Evolutionary conservation across 2,329 filamentous ascomycete species (phyloP), one percentile per base, ranked within the genome.

Genomic region (Penicillium sumatraense): DNA sequence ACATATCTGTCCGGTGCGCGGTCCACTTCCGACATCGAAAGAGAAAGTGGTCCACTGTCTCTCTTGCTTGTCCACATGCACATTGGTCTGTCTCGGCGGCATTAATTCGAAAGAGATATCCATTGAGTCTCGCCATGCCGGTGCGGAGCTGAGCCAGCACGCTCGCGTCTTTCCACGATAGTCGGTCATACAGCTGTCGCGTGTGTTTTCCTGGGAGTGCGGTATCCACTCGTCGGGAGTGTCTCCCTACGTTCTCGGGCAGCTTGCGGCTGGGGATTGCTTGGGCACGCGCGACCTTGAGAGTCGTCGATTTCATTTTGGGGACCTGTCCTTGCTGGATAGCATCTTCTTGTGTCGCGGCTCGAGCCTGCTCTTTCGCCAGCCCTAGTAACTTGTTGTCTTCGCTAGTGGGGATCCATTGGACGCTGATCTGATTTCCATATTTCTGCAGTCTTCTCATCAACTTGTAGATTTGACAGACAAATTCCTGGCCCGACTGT

Each of bases 281-380:
- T 57, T 68, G 54, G 26, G 59, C 58, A 49, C 53, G 59, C 55
- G n/a, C n/a, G n/a, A n/a, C n/a, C n/a, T n/a, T n/a, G n/a, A n/a
- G n/a, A n/a, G n/a, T n/a, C n/a, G n/a, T 66, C 21, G 57, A 68
- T 45, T 63, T 65, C 40, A 66, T 67, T 21, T 59, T 54, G 5
- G 60, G 51, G 46, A 45, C 51, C 16, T 36, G 50, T 60, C 24
- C 50, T 53, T 62, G 50, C 27, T 18, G 51, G 44, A 42, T 11
- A n/a, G 33, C 33, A 36, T 62, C 60, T 29, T 62, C 46, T 57
- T 63, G 52, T 27, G 50, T 65, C 33, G 59, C 54, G n/a, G 55
- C 42, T 35, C 59, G 59, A 26, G 62, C 63, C 49, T 65, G 51
- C 48, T 60, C 54, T 57, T 63, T 66, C 27, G 62, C 64, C 33